phyloP scores from a whole-genome alignment of 495 filamentous ascomycete species.

The Rostrohypoxylon terebratum region DNA sequence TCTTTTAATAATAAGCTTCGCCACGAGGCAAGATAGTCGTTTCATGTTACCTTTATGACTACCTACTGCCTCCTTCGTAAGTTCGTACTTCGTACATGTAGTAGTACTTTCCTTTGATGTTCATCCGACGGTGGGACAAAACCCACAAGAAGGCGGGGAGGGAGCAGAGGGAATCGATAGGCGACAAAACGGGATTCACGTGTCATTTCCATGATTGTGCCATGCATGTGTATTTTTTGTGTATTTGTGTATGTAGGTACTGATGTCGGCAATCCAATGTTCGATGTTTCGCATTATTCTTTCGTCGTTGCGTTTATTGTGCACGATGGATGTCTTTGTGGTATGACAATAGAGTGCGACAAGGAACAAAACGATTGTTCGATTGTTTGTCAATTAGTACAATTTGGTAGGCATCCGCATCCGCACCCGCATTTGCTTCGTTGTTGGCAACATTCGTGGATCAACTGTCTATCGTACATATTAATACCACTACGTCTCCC shows the following conservation, averaged over 20 bases:
- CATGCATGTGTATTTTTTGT: too few relatives aligned
- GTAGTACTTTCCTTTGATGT: constrained; percentile 16
- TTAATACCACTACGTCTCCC: not conserved
- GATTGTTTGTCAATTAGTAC: not conserved
- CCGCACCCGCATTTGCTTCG: not conserved
- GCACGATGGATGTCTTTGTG: constrained; percentile 31
- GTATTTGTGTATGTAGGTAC: not conserved
- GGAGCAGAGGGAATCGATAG: not conserved
- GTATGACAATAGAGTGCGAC: constrained; percentile 27
- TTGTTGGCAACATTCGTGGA: not conserved
- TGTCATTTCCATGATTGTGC: constrained; percentile 34
- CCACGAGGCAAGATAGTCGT: constrained; percentile 6
- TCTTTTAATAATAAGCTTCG: not conserved
- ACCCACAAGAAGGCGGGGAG: constrained; percentile 31
- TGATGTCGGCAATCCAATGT: not conserved
- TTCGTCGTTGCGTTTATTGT: not conserved
- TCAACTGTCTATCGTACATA: too few relatives aligned
- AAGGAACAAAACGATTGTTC: constrained; percentile 30
- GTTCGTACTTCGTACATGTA: too few relatives aligned
- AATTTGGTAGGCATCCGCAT: not conserved
- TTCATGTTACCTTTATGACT: constrained; percentile 19
- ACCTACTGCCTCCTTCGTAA: too few relatives aligned
- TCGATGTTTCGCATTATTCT: not conserved
- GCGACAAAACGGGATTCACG: constrained; percentile 36
- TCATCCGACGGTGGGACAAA: constrained; percentile 36